Percentiles rank a stretch among this genome's conserved stretches.
These are phyloP conservation scores for Lentinula sp. DNA, from an alignment of 768 basidiomycete species.

Conservation along the genomic window DNA sequence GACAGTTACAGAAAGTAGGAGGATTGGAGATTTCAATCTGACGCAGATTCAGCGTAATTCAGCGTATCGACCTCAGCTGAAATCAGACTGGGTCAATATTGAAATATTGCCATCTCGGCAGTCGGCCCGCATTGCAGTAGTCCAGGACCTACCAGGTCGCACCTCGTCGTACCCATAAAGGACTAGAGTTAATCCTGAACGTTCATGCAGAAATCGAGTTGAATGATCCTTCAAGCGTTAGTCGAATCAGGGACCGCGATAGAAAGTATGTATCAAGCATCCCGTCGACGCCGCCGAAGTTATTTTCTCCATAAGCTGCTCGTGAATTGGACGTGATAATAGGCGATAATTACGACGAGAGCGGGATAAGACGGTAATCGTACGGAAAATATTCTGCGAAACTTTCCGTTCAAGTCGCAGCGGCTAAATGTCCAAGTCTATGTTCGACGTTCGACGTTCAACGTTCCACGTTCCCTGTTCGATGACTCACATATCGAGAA, in stretches of 20 bases:
- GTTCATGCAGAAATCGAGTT: not conserved
- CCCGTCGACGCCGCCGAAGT: not conserved
- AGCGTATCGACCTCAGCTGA: not conserved
- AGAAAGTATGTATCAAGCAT: not conserved
- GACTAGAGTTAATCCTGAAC: not conserved
- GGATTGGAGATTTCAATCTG: not conserved
- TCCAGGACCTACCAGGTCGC: not conserved
- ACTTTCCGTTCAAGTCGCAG: not conserved
- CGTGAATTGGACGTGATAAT: not conserved
- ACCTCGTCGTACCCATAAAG: not conserved
- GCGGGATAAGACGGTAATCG: not conserved
- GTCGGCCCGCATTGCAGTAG: not conserved
- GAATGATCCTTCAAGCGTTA: not conserved
- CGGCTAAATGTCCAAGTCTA: not conserved
- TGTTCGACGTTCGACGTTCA: not conserved
- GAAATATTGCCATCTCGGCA: not conserved
- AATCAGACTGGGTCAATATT: not conserved
- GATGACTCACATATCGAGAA: not conserved
- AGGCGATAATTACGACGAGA: not conserved
- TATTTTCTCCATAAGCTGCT: not conserved
- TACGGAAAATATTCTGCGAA: not conserved
- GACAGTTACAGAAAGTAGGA: not conserved
- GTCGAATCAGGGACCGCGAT: not conserved
- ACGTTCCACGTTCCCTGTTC: not conserved
- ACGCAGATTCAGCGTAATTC: not conserved